Evolutionary conservation across 106 monocot genomes (phyloP).

Genomic region (Dendrobium nobile): DNA sequence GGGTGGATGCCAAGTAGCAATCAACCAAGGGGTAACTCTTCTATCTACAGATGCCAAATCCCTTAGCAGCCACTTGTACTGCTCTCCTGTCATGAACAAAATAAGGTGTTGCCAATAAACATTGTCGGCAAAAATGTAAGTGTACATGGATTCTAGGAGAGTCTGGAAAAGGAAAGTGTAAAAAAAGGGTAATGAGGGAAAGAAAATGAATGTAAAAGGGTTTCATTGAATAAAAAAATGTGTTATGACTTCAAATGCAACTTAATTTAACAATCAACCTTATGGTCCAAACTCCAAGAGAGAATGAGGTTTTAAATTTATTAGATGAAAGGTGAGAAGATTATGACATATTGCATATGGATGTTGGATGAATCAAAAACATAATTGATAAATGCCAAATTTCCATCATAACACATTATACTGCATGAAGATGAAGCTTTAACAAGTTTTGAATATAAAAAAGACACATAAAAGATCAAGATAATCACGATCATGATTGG

Average conservation of each 20-base stretch:
- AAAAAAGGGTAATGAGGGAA: neutral
- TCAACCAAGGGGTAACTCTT: constrained; percentile 74
- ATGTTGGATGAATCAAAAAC: neutral
- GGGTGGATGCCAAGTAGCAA: constrained; percentile 85
- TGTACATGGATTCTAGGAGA: neutral
- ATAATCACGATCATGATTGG: neutral
- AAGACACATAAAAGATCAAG: neutral
- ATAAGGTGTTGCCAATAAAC: neutral
- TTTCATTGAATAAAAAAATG: neutral
- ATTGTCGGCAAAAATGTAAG: neutral
- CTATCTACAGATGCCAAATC: constrained; percentile 70
- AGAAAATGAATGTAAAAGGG: neutral
- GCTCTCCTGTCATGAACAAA: constrained; percentile 36
- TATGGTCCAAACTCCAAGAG: neutral
- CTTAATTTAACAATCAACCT: neutral
- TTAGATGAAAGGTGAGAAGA: neutral
- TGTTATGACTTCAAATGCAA: neutral
- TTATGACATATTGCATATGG: neutral
- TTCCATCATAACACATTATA: neutral
- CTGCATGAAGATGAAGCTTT: neutral
- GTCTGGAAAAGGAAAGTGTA: neutral
- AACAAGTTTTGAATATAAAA: neutral
- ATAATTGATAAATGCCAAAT: neutral
- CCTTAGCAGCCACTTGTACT: constrained; percentile 75
- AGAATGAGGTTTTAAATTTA: neutral